These are phyloP conservation scores for Cyberlindnera veronae DNA, from an alignment of 805 yeast genomes.

Conservation along the genomic window DNA sequence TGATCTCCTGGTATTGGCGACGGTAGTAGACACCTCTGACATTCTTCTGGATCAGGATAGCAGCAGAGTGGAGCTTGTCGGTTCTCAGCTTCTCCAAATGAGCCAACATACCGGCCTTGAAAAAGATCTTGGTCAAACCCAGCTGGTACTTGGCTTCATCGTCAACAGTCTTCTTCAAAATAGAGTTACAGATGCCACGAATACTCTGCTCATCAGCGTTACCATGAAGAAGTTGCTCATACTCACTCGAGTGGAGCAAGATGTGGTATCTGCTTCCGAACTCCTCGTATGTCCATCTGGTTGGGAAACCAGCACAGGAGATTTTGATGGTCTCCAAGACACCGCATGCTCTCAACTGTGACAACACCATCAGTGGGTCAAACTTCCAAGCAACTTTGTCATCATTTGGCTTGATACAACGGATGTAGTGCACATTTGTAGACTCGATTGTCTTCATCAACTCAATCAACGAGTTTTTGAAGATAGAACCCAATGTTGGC, in stretches of 20 bases:
- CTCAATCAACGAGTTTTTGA: slow-evolving; percentile 87
- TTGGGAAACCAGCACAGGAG: slow-evolving; percentile 97
- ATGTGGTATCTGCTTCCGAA: slow-evolving; percentile 88
- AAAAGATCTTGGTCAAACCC: slow-evolving; percentile 91
- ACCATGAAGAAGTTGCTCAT: slow-evolving; percentile 57
- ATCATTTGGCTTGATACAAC: slow-evolving; percentile 97
- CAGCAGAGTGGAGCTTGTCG: slow-evolving; percentile 72
- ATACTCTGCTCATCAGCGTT: slow-evolving; percentile 53
- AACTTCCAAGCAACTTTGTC: slow-evolving; percentile 94
- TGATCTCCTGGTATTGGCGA: slow-evolving; percentile 51
- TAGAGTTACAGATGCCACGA: slow-evolving; percentile 61
- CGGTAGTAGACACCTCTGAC: slow-evolving; percentile 65
- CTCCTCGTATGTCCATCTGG: slow-evolving; percentile 92
- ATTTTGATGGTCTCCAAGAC: slow-evolving; percentile 94
- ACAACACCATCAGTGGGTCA: slow-evolving; percentile 90
- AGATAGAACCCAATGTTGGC: slow-evolving; percentile 93
- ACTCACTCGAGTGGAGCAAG: slow-evolving; percentile 65
- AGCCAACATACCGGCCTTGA: slow-evolving; percentile 96
- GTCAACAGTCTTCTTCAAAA: slow-evolving; percentile 60
- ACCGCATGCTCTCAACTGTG: slow-evolving; percentile 98
- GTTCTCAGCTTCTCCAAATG: slow-evolving; percentile 81
- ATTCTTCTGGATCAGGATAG: slow-evolving; percentile 81
- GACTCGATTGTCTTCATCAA: slow-evolving; percentile 90
- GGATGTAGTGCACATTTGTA: slow-evolving; percentile 92
- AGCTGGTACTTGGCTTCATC: slow-evolving; percentile 74